phyloP scores from a whole-genome alignment of 1,284 basidiomycete species.

The Ceratobasidium theobromae region DNA sequence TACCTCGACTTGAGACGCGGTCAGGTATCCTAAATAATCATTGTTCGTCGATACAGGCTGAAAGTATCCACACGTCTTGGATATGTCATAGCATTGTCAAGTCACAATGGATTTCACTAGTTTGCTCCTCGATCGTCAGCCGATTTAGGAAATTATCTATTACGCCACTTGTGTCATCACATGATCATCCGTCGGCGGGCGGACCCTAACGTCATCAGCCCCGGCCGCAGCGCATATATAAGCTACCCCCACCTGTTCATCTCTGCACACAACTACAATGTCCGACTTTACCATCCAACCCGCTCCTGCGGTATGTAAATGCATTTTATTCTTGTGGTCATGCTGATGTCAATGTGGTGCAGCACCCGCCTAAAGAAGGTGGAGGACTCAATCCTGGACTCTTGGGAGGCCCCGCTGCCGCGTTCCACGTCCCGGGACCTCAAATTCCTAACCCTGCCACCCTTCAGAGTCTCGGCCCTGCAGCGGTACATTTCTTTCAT shows the following conservation, averaged over 20 bases:
- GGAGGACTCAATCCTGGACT: slow-evolving; percentile 43
- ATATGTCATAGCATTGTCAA: too few relatives aligned
- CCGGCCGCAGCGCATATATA: slow-evolving; percentile 6
- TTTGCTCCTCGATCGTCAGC: too few relatives aligned
- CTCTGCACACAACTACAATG: slow-evolving; percentile 1
- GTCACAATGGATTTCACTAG: too few relatives aligned
- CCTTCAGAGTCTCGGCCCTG: slow-evolving; percentile 18
- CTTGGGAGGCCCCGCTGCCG: slow-evolving; percentile 42
- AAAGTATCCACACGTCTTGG: too few relatives aligned
- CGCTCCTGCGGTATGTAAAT: slow-evolving; percentile 3
- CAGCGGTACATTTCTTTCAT: slow-evolving; percentile 24
- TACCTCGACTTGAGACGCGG: too few relatives aligned
- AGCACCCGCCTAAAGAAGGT: slow-evolving; percentile 45
- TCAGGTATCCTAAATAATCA: too few relatives aligned
- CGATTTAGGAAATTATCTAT: too few relatives aligned
- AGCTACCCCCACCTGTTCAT: neutral
- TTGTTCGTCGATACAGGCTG: too few relatives aligned
- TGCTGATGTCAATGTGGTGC: neutral
- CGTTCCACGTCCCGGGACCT: slow-evolving; percentile 51
- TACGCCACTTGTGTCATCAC: neutral
- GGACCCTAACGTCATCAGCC: neutral
- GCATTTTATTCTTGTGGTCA: neutral
- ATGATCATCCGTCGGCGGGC: too few relatives aligned
- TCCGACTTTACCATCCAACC: slow-evolving; percentile 22
- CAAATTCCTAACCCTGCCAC: slow-evolving; percentile 43